A percentile compares a stretch with the other conserved stretches of the same genome.
Evolutionary conservation across 2,329 filamentous ascomycete species (phyloP).

Genomic region (Scedosporium boydii): DNA sequence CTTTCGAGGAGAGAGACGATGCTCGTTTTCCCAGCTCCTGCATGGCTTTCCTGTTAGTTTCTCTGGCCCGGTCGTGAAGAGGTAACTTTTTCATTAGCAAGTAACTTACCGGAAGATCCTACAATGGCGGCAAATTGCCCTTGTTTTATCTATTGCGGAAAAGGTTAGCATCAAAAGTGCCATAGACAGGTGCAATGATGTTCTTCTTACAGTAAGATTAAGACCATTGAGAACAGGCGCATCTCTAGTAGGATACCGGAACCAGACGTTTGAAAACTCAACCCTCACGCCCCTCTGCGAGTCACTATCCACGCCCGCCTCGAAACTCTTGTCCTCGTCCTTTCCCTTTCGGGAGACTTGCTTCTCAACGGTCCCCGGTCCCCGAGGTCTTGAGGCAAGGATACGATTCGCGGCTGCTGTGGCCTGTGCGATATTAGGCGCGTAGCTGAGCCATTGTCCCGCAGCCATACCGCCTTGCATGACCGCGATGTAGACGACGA

Average conservation of each 20-base stretch:
- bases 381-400: background rate
- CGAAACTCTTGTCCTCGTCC: background rate
- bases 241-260: slow-evolving; percentile 10
- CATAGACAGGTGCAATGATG: too few relatives aligned
- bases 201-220: slow-evolving; percentile 8
- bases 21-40: slow-evolving; percentile 18
- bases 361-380: background rate
- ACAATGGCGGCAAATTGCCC: slow-evolving; percentile 10
- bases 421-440: slow-evolving; percentile 53
- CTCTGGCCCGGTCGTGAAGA: background rate
- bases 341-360: background rate
- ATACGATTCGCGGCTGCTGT: slow-evolving; percentile 51
- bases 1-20: slow-evolving; percentile 19
- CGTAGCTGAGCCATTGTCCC: slow-evolving; percentile 58
- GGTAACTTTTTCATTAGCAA: background rate
- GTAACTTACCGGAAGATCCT: slow-evolving; percentile 5
- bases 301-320: background rate
- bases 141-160: slow-evolving; percentile 7
- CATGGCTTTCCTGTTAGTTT: background rate
- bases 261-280: slow-evolving; percentile 11
- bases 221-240: slow-evolving; percentile 8
- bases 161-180: background rate
- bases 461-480: slow-evolving; percentile 10
- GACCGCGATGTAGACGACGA: slow-evolving; percentile 10
- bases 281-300: slow-evolving; percentile 1